Evolutionary conservation across 2,329 filamentous ascomycete genomes (phyloP), one percentile per base, ranked within the genome.

Genomic region (Zarea fungicola): DNA sequence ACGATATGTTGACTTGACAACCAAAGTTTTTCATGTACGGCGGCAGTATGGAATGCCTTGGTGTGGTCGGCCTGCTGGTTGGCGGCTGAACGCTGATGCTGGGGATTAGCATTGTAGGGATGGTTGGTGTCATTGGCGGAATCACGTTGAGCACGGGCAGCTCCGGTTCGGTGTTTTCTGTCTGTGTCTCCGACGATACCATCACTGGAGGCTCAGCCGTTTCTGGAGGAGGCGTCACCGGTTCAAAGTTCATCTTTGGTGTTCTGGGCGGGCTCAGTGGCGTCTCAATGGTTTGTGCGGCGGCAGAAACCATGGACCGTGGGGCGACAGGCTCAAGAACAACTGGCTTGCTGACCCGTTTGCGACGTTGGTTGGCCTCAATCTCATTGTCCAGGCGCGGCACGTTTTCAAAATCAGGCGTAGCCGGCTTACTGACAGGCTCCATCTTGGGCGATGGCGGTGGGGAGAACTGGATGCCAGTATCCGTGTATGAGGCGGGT

Each of bases 51-150:
- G 85, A 83, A 56, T 85, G 81, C 41, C 78, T 80, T 2, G 89
- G 89, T 2, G 89, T 90, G 5, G 84, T 75, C n/a, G 92, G 90
- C 41, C 87, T 81, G 48, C 89, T 95, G 3, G 78, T 82, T 1
- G 93, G 92, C 26, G 93, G 93, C 57, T 95, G 87, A 44, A 99
- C 89, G 49, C 89, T 87, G 62, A 99, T 99, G 58, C 84, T 87
- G 1, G 92, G 92, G 53, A 96, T 86, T 5, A 75, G 61, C 51
- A 81, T 67, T 55, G 72, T 69, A 49, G 67, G 66, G 9, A 65
- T 68, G 54, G 56, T 60, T 41, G 55, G 66, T 13, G 46, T 42
- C 8, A 65, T 58, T 4, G 66, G 60, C 2, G 62, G 51, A n/a
- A 65, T 55, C 4, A 50, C 28, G 14, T 35, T 42, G 18, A 29